These are phyloP conservation scores for Monilinia fructicola DNA, from an alignment of 2,329 filamentous ascomycete genomes.

Conservation along the genomic window DNA sequence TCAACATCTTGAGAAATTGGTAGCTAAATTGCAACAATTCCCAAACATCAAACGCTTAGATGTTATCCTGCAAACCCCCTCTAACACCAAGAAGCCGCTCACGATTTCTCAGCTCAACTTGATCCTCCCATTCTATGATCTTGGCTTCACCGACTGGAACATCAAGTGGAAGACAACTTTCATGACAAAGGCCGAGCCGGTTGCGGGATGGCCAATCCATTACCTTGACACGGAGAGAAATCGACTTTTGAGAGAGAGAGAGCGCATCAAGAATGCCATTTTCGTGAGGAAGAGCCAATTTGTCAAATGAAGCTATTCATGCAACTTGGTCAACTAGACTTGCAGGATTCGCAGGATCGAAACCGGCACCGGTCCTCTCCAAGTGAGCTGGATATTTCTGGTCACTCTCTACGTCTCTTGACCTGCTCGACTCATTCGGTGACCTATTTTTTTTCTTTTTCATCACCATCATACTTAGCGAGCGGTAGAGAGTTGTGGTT, in stretches of 20 bases:
- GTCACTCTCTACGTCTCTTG: not conserved
- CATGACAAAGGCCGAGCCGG: constrained; percentile 24
- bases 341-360: not conserved
- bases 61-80: constrained; percentile 14
- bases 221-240: constrained; percentile 23
- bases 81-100: constrained; percentile 21
- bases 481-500: constrained; percentile 2
- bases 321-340: not conserved
- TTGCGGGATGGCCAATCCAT: constrained; percentile 20
- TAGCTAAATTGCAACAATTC: constrained; percentile 15
- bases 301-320: constrained; percentile 1
- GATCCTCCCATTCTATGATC: constrained; percentile 36
- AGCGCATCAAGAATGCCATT: constrained; percentile 11
- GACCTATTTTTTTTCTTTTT: not conserved
- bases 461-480: not conserved
- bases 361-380: too few species aligned
- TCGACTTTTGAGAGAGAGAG: constrained; percentile 16
- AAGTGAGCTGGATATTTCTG: not conserved
- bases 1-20: constrained; percentile 19
- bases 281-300: constrained; percentile 16
- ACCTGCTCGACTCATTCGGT: not conserved
- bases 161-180: constrained; percentile 29
- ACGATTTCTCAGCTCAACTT: constrained; percentile 28
- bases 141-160: constrained; percentile 31
- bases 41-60: not conserved